These are phyloP conservation scores for Trichomonas tenax DNA, from an alignment of 208 protist species.

Conservation along the genomic window DNA sequence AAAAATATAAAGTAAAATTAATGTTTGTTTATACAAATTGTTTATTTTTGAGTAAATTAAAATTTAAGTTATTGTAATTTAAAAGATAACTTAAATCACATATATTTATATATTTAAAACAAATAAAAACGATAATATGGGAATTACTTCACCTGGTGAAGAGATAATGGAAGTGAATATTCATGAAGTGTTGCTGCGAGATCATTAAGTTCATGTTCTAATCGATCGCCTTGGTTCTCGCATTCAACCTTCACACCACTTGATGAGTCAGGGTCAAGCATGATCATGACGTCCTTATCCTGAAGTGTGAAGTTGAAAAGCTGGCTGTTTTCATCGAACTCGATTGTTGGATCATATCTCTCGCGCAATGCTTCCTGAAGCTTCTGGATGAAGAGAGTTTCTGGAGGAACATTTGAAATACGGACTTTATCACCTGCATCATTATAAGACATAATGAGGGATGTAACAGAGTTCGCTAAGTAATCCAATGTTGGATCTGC, in stretches of 20 bases:
- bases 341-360: background rate
- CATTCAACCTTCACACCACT: background rate
- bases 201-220: slow-evolving; percentile 38
- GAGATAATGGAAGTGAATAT: background rate
- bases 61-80: too few relatives aligned
- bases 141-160: background rate
- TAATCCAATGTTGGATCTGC: slow-evolving; percentile 23
- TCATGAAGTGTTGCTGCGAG: background rate
- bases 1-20: too few relatives aligned
- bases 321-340: background rate
- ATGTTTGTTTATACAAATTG: too few relatives aligned
- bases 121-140: too few relatives aligned
- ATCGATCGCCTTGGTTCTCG: slow-evolving; percentile 40
- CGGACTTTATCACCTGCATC: background rate
- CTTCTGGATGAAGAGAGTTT: background rate
- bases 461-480: slow-evolving; percentile 19
- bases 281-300: background rate
- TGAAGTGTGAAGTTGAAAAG: background rate
- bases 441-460: slow-evolving; percentile 17
- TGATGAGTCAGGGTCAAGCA: background rate
- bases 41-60: too few relatives aligned
- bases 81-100: too few relatives aligned
- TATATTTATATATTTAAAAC: too few relatives aligned
- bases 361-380: background rate
- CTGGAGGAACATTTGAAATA: background rate